Percentiles rank a stretch among this genome's conserved stretches.
Conservation (phyloP, 495 filamentous ascomycete species). For the Aspergillus haitiensis region DNA sequence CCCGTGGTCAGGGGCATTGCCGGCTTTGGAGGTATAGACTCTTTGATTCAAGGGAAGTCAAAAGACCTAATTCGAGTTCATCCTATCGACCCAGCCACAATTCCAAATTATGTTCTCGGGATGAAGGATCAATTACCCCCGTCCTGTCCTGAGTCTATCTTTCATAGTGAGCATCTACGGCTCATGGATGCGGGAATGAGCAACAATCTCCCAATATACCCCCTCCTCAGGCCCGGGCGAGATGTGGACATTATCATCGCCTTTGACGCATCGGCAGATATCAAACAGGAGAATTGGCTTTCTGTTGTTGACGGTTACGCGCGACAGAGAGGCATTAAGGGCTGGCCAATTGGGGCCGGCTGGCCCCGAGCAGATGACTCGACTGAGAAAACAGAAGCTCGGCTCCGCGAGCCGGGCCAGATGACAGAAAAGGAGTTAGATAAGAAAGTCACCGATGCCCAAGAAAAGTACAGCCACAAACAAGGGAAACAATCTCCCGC, state of each 20-base stretch:
- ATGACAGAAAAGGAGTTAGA: constrained; percentile 58
- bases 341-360: constrained; percentile 88
- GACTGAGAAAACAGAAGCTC: constrained; percentile 53
- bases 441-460: constrained; percentile 62
- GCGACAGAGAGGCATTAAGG: constrained; percentile 79
- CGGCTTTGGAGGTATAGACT: constrained; percentile 77
- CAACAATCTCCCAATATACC: constrained; percentile 95
- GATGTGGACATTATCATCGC: constrained; percentile 89
- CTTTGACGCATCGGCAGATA: constrained; percentile 82
- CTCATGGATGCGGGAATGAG: constrained; percentile 98
- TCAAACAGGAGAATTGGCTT: constrained; percentile 89
- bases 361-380: constrained; percentile 70
- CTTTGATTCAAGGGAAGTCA: constrained; percentile 78
- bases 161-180: constrained; percentile 67
- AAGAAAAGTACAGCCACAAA: constrained; percentile 46
- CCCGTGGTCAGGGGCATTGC: constrained; percentile 71
- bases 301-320: constrained; percentile 91
- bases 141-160: constrained; percentile 72
- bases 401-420: constrained; percentile 69
- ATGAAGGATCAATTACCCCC: constrained; percentile 72
- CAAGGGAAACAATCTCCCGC: constrained; percentile 15
- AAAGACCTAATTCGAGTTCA: constrained; percentile 85
- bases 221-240: constrained; percentile 80
- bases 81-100: constrained; percentile 81
- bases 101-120: constrained; percentile 84